Conservation (phyloP, 2,329 filamentous ascomycete genomes). For the Cercospora brassicicola region DNA sequence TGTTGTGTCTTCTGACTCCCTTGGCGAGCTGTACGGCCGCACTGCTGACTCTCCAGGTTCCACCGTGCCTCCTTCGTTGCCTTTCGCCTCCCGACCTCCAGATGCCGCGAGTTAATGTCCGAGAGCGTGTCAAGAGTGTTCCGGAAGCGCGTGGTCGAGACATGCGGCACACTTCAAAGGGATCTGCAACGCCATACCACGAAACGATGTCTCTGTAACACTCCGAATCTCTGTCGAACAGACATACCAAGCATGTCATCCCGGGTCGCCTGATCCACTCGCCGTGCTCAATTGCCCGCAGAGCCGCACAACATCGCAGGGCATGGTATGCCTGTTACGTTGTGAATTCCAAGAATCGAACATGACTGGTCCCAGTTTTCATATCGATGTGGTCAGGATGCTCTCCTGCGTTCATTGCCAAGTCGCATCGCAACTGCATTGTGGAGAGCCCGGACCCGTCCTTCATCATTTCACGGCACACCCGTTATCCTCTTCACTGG, state of each 20-base stretch:
- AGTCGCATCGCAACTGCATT: constrained; percentile 7
- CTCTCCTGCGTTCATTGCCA: constrained; percentile 6
- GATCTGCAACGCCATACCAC: constrained; percentile 7
- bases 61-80: not conserved
- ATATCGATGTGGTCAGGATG: constrained; percentile 14
- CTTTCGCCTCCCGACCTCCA: not conserved
- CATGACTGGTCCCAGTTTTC: constrained; percentile 13
- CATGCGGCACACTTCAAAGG: not conserved
- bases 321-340: constrained; percentile 1
- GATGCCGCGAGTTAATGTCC: not conserved
- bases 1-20: constrained; percentile 1
- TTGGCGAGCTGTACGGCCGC: not conserved
- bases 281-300: not conserved
- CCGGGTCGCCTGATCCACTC: constrained; percentile 3
- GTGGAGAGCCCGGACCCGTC: constrained; percentile 6
- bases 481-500: not conserved
- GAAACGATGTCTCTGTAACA: constrained; percentile 2
- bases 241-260: not conserved
- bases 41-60: constrained; percentile 4
- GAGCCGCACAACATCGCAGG: constrained; percentile 3
- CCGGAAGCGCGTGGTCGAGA: constrained; percentile 1
- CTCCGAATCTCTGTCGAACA: not conserved
- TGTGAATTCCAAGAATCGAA: not conserved
- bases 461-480: constrained; percentile 15
- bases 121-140: not conserved